phyloP scores from a whole-genome alignment of 805 yeast species.

The Kazachstania taianensis region DNA sequence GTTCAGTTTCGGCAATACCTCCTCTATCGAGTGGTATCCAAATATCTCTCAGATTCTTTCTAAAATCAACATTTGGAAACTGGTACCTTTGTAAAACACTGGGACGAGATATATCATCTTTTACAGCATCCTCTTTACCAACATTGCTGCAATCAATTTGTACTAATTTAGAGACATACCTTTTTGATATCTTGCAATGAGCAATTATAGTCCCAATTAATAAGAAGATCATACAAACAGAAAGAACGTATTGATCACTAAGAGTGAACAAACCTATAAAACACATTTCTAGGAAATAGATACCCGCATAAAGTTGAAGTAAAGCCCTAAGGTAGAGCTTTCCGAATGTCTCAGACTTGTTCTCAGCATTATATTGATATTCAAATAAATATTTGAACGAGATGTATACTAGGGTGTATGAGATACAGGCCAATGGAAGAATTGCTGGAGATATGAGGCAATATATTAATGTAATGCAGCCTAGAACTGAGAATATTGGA shows the following conservation, averaged over 20 bases:
- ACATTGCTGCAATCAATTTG: conserved; percentile 4
- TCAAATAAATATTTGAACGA: conserved; percentile 64
- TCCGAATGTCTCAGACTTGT: conserved; percentile 59
- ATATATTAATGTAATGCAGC: conserved; percentile 69
- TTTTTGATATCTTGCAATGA: conserved; percentile 40
- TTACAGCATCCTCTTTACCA: background rate
- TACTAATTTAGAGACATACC: conserved; percentile 7
- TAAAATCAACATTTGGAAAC: conserved; percentile 4
- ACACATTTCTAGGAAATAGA: conserved; percentile 72
- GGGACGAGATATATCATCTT: background rate
- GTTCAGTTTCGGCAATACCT: conserved; percentile 27
- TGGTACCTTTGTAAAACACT: background rate
- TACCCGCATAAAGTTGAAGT: conserved; percentile 67
- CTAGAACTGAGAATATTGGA: conserved; percentile 68
- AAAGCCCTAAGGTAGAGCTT: conserved; percentile 63
- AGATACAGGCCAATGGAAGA: conserved; percentile 45
- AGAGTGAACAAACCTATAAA: conserved; percentile 66
- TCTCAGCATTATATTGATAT: conserved; percentile 42
- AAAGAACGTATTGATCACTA: conserved; percentile 39
- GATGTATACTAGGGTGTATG: conserved; percentile 46
- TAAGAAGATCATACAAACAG: conserved; percentile 39
- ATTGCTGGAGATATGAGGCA: conserved; percentile 74
- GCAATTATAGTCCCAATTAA: conserved; percentile 45
- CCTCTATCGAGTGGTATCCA: conserved; percentile 37
- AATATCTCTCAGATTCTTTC: conserved; percentile 13